Evolutionary conservation across 805 yeast genomes (phyloP), one percentile per base, ranked within the genome.

Genomic region (Wickerhamomyces silvicola): DNA sequence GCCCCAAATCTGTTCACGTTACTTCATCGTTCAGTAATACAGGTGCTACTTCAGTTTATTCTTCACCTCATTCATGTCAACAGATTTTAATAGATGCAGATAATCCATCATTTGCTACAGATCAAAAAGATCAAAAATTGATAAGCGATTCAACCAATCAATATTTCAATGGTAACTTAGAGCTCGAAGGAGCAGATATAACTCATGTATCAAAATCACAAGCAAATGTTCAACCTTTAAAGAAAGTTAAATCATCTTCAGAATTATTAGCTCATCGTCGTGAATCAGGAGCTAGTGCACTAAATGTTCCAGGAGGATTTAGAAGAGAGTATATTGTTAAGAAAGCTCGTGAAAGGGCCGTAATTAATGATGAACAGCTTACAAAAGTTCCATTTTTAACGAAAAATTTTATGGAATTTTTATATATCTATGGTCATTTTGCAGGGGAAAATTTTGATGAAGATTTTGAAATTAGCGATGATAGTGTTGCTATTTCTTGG

Each of bases 401-500:
- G 1, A 69, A 75, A 37, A 83, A 82, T 54, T 83, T 83, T 42
- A 64, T 82, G 44, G 92, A 83, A 53, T 83, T 83, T 48, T 60
- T 83, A 28, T 77, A 82, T 41, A 67, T 83, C 7, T 83, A 83
- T 55, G 94, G 94, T 6, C 90, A 83, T 60, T 83, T 83, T 57
- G 92, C 92, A 3, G 94, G 94, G 51, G 92, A 82, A 56, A 74
- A 78, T 24, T 66, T 82, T 33, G 90, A 81, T 46, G 90, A 82
- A 46, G 87, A 77, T 48, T 72, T 63, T 33, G 46, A 52, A 37
- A 45, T 64, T 60, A 51, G 50, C 17, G 75, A 66, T 28, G 74
- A 66, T 28, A 62, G 46, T 24, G 43, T 43, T 10, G 45, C 41
- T 11, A 30, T 48, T 13, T 37, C 41, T 27, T 36, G 32, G 39